Percentiles rank a stretch among this genome's conserved stretches.
phyloP scores from a whole-genome alignment of 2,329 filamentous ascomycete genomes.

The Xylaria multiplex region DNA sequence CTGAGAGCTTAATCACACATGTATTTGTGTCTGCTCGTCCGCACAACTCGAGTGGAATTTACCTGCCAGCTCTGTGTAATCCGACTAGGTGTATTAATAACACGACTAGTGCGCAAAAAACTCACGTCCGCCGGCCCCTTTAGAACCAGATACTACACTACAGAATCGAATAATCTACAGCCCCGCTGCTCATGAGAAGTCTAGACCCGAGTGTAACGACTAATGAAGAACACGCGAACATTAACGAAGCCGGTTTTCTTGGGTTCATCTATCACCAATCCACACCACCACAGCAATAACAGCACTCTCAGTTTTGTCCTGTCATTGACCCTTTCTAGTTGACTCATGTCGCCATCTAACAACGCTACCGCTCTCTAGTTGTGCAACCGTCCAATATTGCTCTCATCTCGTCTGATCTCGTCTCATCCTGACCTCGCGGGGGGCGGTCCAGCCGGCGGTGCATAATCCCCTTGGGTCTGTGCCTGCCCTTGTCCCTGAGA shows the following conservation, averaged over 20 bases:
- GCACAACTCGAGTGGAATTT: not conserved
- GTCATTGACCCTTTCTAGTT: not conserved
- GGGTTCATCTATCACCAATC: slow-evolving; percentile 23
- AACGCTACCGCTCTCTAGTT: not conserved
- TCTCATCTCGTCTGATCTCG: slow-evolving; percentile 40
- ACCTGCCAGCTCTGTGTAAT: not conserved
- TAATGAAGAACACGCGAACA: not conserved
- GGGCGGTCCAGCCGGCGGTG: slow-evolving; percentile 62
- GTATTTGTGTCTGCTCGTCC: not conserved
- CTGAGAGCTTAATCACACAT: not conserved
- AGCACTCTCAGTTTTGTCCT: not conserved
- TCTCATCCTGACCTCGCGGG: slow-evolving; percentile 42
- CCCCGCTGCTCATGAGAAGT: not conserved
- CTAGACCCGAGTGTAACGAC: not conserved
- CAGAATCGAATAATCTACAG: not conserved
- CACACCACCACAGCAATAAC: not conserved
- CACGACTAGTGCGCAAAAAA: too few relatives aligned
- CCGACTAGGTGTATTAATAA: not conserved
- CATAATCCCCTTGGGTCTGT: slow-evolving; percentile 47
- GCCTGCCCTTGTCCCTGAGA: slow-evolving; percentile 51
- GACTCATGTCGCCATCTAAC: not conserved
- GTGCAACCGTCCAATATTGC: slow-evolving; percentile 2
- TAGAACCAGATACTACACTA: not conserved
- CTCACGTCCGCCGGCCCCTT: too few relatives aligned
- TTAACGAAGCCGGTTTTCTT: not conserved